Evolutionary conservation across 768 basidiomycete genomes (phyloP).

Genomic region (Suillus tomentosus): DNA sequence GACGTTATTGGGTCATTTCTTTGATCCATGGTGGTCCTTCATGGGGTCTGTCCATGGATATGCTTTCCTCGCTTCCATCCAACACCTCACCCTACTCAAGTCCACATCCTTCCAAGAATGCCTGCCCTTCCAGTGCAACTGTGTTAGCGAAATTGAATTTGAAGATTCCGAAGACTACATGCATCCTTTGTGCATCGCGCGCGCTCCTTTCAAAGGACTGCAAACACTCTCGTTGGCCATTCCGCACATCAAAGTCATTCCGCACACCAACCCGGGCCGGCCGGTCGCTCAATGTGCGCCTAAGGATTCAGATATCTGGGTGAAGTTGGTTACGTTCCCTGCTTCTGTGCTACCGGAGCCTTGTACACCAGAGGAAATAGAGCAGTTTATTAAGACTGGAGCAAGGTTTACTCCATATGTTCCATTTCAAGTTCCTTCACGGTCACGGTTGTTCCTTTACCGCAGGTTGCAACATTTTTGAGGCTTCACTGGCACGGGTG

Average conservation of each 20-base stretch:
- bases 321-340: background rate
- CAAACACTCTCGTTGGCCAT: background rate
- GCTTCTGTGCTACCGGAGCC: background rate
- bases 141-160: background rate
- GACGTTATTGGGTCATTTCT: slow-evolving; percentile 33
- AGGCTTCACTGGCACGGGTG: no score
- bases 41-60: slow-evolving; percentile 33
- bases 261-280: no score
- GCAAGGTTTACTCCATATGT: background rate
- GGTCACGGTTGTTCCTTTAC: background rate
- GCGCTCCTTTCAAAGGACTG: slow-evolving; percentile 33
- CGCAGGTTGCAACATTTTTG: background rate
- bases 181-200: slow-evolving; percentile 19
- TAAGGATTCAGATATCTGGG: background rate
- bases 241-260: background rate
- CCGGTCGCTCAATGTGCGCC: background rate
- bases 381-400: background rate
- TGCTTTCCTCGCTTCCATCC: slow-evolving; percentile 38
- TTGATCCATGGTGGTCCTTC: slow-evolving; percentile 37
- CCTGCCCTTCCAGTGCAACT: background rate
- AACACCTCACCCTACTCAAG: slow-evolving; percentile 35
- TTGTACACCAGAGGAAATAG: background rate
- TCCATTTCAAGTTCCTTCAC: no score
- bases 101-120: background rate
- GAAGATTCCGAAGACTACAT: background rate